These are phyloP conservation scores for Heterobasidion parviporum DNA, from an alignment of 1,284 basidiomycete species.

Conservation along the genomic window DNA sequence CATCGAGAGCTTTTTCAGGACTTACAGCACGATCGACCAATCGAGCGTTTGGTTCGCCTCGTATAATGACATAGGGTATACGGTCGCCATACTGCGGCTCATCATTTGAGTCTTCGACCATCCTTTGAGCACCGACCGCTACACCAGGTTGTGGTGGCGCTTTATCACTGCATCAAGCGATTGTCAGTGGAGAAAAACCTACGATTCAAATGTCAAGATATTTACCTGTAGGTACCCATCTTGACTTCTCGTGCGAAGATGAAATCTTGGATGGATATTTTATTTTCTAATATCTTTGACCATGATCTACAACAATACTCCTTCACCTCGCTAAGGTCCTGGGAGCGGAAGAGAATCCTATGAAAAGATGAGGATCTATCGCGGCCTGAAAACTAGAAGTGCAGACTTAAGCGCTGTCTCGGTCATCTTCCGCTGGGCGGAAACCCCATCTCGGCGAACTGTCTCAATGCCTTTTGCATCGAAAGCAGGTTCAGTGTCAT, in stretches of 20 bases:
- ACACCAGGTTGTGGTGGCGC: conserved; percentile 87
- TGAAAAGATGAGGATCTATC: background rate
- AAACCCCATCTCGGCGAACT: conserved; percentile 84
- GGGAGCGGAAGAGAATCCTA: conserved; percentile 83
- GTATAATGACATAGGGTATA: conserved; percentile 82
- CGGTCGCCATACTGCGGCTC: conserved; percentile 92
- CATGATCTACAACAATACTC: conserved; percentile 83
- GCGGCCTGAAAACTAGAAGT: background rate
- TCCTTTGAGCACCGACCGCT: conserved; percentile 72
- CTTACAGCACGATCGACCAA: conserved; percentile 79
- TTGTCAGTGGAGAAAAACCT: background rate
- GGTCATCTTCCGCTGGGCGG: conserved; percentile 84
- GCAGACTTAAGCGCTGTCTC: conserved; percentile 80
- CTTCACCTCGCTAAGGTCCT: conserved; percentile 86
- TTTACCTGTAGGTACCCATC: conserved; percentile 84
- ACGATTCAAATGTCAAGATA: background rate
- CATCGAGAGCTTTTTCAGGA: conserved; percentile 71
- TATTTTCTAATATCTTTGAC: conserved; percentile 78
- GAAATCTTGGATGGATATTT: conserved; percentile 83
- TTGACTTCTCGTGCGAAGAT: conserved; percentile 92
- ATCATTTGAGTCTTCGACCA: conserved; percentile 69
- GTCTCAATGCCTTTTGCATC: conserved; percentile 99
- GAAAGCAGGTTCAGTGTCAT: conserved; percentile 75
- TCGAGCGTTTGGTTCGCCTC: conserved; percentile 58
- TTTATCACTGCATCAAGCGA: conserved; percentile 48